phyloP scores from a whole-genome alignment of 805 yeast species.

The Lipomyces sp. region DNA sequence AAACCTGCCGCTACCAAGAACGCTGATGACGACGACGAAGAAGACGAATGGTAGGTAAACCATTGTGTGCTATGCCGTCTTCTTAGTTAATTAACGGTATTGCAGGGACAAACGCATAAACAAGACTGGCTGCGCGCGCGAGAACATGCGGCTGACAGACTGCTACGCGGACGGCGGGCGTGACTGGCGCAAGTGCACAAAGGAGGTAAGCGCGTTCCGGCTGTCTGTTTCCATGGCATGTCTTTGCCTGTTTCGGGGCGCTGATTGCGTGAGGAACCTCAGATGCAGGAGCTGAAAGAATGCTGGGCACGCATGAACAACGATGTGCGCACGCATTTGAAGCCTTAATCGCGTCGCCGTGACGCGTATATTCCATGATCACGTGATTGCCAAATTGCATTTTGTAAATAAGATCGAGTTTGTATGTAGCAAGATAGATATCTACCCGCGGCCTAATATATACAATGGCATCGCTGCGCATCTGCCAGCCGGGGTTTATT shows the following conservation, averaged over 20 bases:
- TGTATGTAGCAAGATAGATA: no score
- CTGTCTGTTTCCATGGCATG: not conserved
- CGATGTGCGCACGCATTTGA: constrained; percentile 41
- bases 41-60: no score
- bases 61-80: no score
- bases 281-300: constrained; percentile 55
- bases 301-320: constrained; percentile 64
- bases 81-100: no score
- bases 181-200: constrained; percentile 73
- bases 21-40: no score
- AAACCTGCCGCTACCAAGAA: no score
- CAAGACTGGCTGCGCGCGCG: constrained; percentile 41
- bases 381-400: not conserved
- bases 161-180: constrained; percentile 73
- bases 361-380: not conserved
- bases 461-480: no score
- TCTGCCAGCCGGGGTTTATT: no score
- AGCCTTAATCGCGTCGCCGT: not conserved
- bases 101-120: not conserved
- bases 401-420: not conserved
- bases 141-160: constrained; percentile 64
- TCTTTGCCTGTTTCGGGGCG: no score
- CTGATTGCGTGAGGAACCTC: constrained; percentile 25
- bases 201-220: constrained; percentile 48
- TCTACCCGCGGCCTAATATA: no score